A percentile compares a stretch with the other conserved stretches of the same genome.
phyloP scores from a whole-genome alignment of 2,329 filamentous ascomycete genomes.

The Dendrostoma leiphaemia region DNA sequence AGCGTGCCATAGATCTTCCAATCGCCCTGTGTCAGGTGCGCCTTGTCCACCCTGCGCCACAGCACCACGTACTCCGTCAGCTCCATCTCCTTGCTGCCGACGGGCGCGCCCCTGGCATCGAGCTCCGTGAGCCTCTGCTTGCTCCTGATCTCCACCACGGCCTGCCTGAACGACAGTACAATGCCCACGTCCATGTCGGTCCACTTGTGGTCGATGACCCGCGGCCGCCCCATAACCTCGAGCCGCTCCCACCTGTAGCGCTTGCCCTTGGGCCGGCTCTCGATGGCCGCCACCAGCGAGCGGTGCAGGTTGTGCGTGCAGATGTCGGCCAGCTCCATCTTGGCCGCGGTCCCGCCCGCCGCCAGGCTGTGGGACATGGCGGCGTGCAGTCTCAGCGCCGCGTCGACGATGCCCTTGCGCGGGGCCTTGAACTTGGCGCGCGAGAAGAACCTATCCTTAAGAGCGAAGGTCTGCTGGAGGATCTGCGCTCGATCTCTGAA shows the following conservation, averaged over 20 bases:
- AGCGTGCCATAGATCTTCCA: conserved; percentile 69
- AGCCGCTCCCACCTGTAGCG: conserved; percentile 54
- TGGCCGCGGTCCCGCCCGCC: conserved; percentile 43
- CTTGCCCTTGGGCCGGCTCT: conserved; percentile 44
- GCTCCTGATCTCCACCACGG: conserved; percentile 58
- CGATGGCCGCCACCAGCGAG: conserved; percentile 53
- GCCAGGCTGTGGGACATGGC: conserved; percentile 63
- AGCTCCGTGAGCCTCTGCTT: conserved; percentile 51
- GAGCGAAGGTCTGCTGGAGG: conserved; percentile 32
- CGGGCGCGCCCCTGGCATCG: conserved; percentile 32
- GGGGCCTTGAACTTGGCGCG: conserved; percentile 25
- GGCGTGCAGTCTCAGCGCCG: conserved; percentile 58
- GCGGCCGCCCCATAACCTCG: conserved; percentile 47
- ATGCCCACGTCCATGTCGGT: conserved; percentile 8
- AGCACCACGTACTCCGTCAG: conserved; percentile 66
- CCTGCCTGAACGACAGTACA: conserved; percentile 50
- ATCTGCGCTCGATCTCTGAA: conserved; percentile 34
- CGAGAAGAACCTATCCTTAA: conserved; percentile 42
- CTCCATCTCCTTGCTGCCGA: conserved; percentile 49
- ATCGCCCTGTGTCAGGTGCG: conserved; percentile 44
- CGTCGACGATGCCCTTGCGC: conserved; percentile 42
- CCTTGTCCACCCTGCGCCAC: conserved; percentile 43
- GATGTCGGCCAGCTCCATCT: conserved; percentile 45
- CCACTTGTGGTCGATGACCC: conserved; percentile 52
- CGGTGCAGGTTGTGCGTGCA: conserved; percentile 53